A percentile compares a stretch with the other conserved stretches of the same genome.
Evolutionary conservation across 2,329 filamentous ascomycete genomes (phyloP).

Genomic region (Alternaria alternata): DNA sequence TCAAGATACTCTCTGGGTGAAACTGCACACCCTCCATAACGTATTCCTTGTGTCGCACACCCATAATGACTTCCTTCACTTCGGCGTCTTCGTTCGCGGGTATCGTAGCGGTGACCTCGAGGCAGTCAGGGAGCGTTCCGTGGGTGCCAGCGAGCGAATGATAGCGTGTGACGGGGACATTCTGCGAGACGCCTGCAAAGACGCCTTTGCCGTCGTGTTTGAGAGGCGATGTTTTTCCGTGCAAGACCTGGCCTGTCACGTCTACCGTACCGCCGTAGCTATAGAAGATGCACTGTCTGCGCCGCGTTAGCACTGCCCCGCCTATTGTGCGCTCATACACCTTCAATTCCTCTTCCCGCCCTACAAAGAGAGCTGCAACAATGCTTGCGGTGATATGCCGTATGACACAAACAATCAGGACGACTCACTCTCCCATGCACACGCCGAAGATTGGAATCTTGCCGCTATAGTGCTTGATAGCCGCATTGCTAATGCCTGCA

Average conservation of each 20-base stretch:
- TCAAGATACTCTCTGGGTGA: conserved; percentile 96
- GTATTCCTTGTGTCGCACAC: conserved; percentile 90
- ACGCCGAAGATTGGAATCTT: conserved; percentile 97
- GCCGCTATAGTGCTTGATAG: conserved; percentile 88
- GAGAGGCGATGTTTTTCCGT: conserved; percentile 94
- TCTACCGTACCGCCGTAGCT: conserved; percentile 90
- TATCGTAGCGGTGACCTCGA: conserved; percentile 93
- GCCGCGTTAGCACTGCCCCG: conserved; percentile 8
- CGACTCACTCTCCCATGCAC: conserved; percentile 90
- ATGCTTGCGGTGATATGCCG: too few species aligned
- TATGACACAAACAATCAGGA: not conserved
- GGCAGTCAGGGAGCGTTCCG: conserved; percentile 80
- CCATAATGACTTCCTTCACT: conserved; percentile 90
- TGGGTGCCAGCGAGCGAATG: conserved; percentile 95
- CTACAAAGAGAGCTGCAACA: too few species aligned
- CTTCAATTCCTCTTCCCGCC: not conserved
- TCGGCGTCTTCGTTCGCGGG: conserved; percentile 72
- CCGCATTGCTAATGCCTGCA: conserved; percentile 91
- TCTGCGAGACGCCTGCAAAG: conserved; percentile 80
- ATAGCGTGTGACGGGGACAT: conserved; percentile 89
- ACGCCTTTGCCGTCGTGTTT: conserved; percentile 92
- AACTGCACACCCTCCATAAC: conserved; percentile 97
- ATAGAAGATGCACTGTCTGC: conserved; percentile 91
- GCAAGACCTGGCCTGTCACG: conserved; percentile 93
- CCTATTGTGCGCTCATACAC: not conserved